Conservation (phyloP, 768 basidiomycete species). For the Dictyophora rubrovolvata region DNA sequence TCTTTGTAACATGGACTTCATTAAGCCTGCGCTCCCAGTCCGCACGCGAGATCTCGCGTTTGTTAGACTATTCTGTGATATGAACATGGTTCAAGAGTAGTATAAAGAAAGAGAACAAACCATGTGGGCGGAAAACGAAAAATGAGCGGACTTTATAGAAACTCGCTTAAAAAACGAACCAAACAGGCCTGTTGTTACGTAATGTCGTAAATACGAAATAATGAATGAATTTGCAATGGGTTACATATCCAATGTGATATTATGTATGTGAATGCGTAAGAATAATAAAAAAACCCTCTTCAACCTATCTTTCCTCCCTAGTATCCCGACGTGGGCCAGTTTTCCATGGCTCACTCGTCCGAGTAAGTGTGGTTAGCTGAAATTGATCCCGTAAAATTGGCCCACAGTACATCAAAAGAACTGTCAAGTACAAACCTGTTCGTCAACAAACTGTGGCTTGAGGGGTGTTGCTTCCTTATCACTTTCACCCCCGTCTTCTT, state of each 20-base stretch:
- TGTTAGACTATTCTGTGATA: slow-evolving; percentile 29
- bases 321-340: neutral
- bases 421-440: neutral
- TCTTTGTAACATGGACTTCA: slow-evolving; percentile 75
- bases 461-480: slow-evolving; percentile 1
- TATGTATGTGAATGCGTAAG: neutral
- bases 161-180: neutral
- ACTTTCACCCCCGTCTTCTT: slow-evolving; percentile 25
- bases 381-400: too few relatives aligned
- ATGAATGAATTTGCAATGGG: neutral
- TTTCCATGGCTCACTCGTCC: neutral
- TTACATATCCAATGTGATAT: neutral
- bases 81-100: neutral
- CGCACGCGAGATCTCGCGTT: slow-evolving; percentile 55
- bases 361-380: too few relatives aligned
- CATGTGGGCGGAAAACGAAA: neutral
- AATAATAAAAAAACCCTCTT: neutral
- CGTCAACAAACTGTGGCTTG: neutral
- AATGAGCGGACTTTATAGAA: neutral
- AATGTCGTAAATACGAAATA: neutral
- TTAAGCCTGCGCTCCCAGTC: slow-evolving; percentile 83
- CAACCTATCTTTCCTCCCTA: neutral
- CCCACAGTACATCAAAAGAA: too few relatives aligned
- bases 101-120: slow-evolving; percentile 2
- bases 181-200: neutral